Evolutionary conservation across 345 rosid species (phyloP).

Genomic region (Euphorbia peplus): DNA sequence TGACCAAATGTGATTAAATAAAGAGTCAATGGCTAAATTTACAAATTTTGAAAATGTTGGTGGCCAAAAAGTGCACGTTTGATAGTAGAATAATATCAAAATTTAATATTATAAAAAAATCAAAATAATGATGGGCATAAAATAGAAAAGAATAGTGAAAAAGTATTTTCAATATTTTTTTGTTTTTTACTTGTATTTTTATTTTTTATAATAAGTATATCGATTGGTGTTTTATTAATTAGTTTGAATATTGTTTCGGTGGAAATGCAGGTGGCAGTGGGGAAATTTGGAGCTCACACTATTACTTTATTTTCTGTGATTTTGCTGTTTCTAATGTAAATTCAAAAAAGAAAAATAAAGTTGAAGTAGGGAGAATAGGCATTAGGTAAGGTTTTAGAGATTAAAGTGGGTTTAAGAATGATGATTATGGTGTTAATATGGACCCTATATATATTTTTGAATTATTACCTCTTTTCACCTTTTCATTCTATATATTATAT

Average conservation of each 20-base stretch:
- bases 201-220: not conserved
- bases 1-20: too few species aligned
- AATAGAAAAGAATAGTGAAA: too few species aligned
- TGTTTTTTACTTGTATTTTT: not conserved
- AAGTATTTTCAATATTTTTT: not conserved
- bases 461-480: constrained; percentile 25
- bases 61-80: too few species aligned
- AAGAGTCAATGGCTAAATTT: too few species aligned
- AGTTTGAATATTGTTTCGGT: not conserved
- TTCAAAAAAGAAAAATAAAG: too few species aligned
- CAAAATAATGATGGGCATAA: too few species aligned
- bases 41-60: too few species aligned
- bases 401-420: constrained; percentile 33
- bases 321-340: constrained; percentile 27
- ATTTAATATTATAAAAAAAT: too few species aligned
- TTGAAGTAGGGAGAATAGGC: constrained; percentile 11
- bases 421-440: constrained; percentile 19
- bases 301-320: constrained; percentile 23
- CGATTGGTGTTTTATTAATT: not conserved
- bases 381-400: constrained; percentile 13
- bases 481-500: constrained; percentile 16
- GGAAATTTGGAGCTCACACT: constrained; percentile 30
- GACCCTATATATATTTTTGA: constrained; percentile 22
- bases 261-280: constrained; percentile 44
- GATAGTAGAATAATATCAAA: too few species aligned